A percentile compares a stretch with the other conserved stretches of the same genome.
Evolutionary conservation across 164 flowering plant genomes (phyloP).

Genomic region (Sextonia rubra): DNA sequence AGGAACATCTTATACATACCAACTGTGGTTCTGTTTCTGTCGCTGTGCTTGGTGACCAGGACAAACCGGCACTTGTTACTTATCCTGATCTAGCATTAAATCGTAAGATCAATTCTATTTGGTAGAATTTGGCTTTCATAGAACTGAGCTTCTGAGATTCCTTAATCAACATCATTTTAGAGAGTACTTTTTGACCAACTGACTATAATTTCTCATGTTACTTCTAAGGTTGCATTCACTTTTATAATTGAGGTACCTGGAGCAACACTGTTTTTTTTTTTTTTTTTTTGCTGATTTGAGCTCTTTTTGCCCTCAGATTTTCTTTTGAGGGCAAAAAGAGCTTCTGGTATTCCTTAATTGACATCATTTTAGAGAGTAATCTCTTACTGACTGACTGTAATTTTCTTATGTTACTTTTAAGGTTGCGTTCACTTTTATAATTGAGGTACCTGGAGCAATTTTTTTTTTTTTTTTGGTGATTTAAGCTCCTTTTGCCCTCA

Average conservation of each 20-base stretch:
- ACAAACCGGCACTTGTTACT: constrained; percentile 84
- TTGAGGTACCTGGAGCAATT: background rate
- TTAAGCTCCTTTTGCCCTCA: background rate
- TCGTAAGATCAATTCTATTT: constrained; percentile 42
- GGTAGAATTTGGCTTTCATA: background rate
- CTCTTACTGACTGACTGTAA: background rate
- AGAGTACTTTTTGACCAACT: too few relatives aligned
- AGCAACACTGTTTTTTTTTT: too few relatives aligned
- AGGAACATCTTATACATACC: constrained; percentile 73
- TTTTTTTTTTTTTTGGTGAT: background rate
- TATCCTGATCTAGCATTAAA: constrained; percentile 93
- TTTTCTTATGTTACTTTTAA: background rate
- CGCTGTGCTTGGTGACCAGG: constrained; percentile 74
- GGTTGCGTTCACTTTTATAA: background rate
- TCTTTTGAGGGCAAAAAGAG: too few relatives aligned
- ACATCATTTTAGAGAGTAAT: too few relatives aligned
- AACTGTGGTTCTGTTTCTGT: constrained; percentile 77
- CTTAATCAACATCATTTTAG: too few relatives aligned
- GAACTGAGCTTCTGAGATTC: too few relatives aligned
- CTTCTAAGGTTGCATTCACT: background rate
- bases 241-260: background rate
- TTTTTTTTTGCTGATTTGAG: background rate
- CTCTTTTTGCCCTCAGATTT: background rate
- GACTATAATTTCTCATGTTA: background rate
- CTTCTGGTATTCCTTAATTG: too few relatives aligned